Evolutionary conservation across 352 stramenopile species (phyloP), one percentile per base, ranked within the genome.

Genomic region (Peronospora farinosa): DNA sequence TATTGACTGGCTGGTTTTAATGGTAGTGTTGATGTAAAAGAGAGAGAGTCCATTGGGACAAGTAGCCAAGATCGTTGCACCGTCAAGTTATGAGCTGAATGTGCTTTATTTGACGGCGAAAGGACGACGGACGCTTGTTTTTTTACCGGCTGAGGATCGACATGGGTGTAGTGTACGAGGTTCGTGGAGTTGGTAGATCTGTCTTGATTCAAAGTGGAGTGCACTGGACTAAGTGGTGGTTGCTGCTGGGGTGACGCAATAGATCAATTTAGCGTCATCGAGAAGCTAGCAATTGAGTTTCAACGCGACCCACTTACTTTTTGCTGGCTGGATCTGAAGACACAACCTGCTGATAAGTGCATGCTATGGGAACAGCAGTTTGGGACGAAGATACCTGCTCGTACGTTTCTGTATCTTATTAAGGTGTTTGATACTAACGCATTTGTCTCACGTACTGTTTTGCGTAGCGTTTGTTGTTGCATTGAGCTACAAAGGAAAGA

Each of bases 231-330:
- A 37, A 21, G 0, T 40, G 15, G 13, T 33, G 55, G 17, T 42
- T n/a, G 25, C 40, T n/a, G 27, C 32, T 48, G 0, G n/a, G 40
- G 49, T 51, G 0, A 23, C 37, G 16, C 5, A 16, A n/a, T 11
- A 91, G 80, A 88, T 15, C 83, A 93, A 62, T 86, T 88, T 41
- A 63, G 48, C 12, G 37, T 75, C 13, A 67, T 88, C 9, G 78
- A 90, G 40, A 84, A 75, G 27, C 60, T 88, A 0, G 73, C 79
- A 3, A 65, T 52, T 8, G 78, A 87, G 51, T 88, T 89, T 49
- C 68, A 72, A 19, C 71, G 64, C 23, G 83, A 93, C 49, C 79
- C 83, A 7, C 38, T 93, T 11, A 88, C 75, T 3, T 88, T 90
- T 49, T 88, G 72, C 48, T 93, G 83, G 83, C 40, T 84, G 15